Evolutionary conservation across 2,329 filamentous ascomycete species (phyloP).

Genomic region (Colletotrichum orbiculare): DNA sequence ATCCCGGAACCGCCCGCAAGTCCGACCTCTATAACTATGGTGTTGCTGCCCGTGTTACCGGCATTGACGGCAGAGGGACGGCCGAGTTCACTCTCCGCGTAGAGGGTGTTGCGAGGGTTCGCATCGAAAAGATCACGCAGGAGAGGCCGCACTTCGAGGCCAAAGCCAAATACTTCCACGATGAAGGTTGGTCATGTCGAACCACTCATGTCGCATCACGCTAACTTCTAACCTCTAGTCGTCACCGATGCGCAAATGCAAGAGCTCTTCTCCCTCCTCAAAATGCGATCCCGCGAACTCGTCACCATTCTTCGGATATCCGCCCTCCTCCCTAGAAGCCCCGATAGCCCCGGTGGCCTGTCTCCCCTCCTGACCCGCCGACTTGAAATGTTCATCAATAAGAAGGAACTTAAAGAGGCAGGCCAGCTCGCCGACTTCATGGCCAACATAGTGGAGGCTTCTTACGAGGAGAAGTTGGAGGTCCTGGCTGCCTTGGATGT

Average conservation of each 20-base stretch:
- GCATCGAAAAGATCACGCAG: conserved; percentile 77
- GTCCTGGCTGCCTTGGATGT: conserved; percentile 85
- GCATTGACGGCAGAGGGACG: conserved; percentile 79
- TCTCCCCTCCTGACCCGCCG: conserved; percentile 88
- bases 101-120: conserved; percentile 83
- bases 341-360: conserved; percentile 69
- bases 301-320: conserved; percentile 86
- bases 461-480: conserved; percentile 90
- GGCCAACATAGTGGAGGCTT: conserved; percentile 89
- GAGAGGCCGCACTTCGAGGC: conserved; percentile 90
- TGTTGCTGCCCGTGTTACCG: conserved; percentile 81
- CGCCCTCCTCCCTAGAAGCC: conserved; percentile 76
- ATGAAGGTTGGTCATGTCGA: conserved; percentile 66
- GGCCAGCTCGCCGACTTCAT: conserved; percentile 94
- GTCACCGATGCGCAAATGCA: conserved; percentile 69
- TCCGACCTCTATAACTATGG: conserved; percentile 86
- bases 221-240: conserved; percentile 32
- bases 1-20: conserved; percentile 70
- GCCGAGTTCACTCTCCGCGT: conserved; percentile 87
- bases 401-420: conserved; percentile 84
- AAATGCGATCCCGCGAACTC: conserved; percentile 86
- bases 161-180: conserved; percentile 76
- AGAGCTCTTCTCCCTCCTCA: conserved; percentile 81
- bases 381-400: conserved; percentile 86
- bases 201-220: not conserved